Evolutionary conservation across 2,329 filamentous ascomycete species (phyloP), one percentile per base, ranked within the genome.

Genomic region (Aaosphaeria pasadenensis): DNA sequence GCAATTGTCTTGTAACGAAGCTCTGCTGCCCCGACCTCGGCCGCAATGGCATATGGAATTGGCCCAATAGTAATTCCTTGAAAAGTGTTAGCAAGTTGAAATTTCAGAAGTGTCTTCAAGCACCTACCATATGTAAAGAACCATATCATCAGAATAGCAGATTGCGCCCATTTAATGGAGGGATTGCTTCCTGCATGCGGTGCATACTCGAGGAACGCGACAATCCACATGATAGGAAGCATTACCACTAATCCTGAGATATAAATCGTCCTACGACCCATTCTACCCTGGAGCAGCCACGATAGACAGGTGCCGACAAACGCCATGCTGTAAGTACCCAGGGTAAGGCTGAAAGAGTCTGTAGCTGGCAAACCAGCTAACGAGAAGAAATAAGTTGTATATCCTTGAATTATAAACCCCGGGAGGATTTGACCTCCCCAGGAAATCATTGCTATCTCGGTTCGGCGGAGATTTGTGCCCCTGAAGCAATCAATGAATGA

Each of bases 1-100:
- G 91, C 89, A 39, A 95, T 86, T 0, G 90, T 94, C 77, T 95
- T 95, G 73, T 91, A 89, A 63, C 91, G 87, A 33, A 95, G 77
- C 4, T 89, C 80, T 11, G 87, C 82, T 0, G 89, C 89, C 0
- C 88, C 89, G 30, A 95, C 70, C 68, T 95, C 90, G 1, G 87
- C 81, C 2, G 94, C 89, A 6, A 95, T 80, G 0, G 88, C 91
- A 72, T 92, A 95, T 67, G 86, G 89, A 7, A 95, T 88, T 0
- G 90, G 91, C 30, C 90, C 90, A 39, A 95, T 89, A 0, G 87
- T 87, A 38, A 90, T 76, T 64, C 45, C 42, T 45, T 36, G 33
- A 36, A 9, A 2, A 13, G 13, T 4, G 33, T 36, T 13, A 40
- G 39, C 33, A 36, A 13, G 9, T 36, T 36, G 17, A 3, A 24